Percentiles rank a stretch among this genome's conserved stretches.
phyloP scores from a whole-genome alignment of 2,329 filamentous ascomycete species.

The Penicillium capsulatum region DNA sequence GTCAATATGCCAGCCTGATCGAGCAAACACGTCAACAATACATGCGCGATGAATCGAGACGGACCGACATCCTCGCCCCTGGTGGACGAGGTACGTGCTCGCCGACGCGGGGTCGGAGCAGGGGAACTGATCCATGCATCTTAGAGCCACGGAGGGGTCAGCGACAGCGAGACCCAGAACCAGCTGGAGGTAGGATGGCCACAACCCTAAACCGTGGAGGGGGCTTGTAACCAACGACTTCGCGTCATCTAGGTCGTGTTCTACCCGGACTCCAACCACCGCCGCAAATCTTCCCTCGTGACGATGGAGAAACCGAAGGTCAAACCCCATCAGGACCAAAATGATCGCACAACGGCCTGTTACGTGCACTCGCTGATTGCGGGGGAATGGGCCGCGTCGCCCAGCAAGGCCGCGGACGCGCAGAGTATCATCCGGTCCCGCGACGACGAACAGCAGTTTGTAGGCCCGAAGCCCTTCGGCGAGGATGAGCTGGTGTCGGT shows the following conservation, averaged over 20 bases:
- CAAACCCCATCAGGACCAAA: constrained; percentile 33
- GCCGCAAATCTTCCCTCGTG: constrained; percentile 59
- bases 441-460: constrained; percentile 13
- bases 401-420: constrained; percentile 8
- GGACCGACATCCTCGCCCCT: constrained; percentile 5
- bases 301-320: constrained; percentile 40
- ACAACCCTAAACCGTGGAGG: no score
- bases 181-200: constrained; percentile 41
- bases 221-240: no score
- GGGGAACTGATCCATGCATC: constrained; percentile 15
- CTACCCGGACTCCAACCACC: constrained; percentile 48
- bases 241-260: constrained; percentile 51
- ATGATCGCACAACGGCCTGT: constrained; percentile 50
- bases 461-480: constrained; percentile 19
- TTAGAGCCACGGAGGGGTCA: constrained; percentile 31
- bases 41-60: constrained; percentile 15
- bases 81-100: constrained; percentile 19
- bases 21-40: constrained; percentile 4
- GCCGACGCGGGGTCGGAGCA: neutral
- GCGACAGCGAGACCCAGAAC: constrained; percentile 33
- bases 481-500: constrained; percentile 23
- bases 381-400: constrained; percentile 29
- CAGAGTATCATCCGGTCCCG: constrained; percentile 17
- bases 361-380: constrained; percentile 59
- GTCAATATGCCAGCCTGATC: constrained; percentile 16